Evolutionary conservation across 2,329 filamentous ascomycete species (phyloP).

Genomic region (Polychaeton citri): DNA sequence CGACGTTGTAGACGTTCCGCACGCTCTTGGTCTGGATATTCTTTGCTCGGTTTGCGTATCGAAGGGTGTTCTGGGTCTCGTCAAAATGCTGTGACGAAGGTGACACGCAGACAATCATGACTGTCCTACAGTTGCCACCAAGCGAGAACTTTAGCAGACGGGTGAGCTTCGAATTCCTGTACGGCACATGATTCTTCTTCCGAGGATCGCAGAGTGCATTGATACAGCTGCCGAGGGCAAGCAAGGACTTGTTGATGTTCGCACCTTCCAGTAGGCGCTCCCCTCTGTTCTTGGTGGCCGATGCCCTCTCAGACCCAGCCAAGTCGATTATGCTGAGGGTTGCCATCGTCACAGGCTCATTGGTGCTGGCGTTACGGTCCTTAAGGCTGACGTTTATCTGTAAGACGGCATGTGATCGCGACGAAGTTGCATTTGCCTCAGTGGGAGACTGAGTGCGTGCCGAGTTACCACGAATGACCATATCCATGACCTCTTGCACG

Average conservation of each 20-base stretch:
- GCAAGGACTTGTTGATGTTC: conserved; percentile 97
- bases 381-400: conserved; percentile 95
- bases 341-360: conserved; percentile 94
- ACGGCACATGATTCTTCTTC: conserved; percentile 87
- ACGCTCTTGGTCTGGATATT: conserved; percentile 99
- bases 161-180: conserved; percentile 94
- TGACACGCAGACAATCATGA: conserved; percentile 98
- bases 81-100: conserved; percentile 95
- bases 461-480: conserved; percentile 91
- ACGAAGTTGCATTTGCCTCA: conserved; percentile 93
- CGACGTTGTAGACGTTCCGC: conserved; percentile 98
- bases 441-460: conserved; percentile 93
- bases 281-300: conserved; percentile 90
- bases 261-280: conserved; percentile 85
- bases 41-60: conserved; percentile 95
- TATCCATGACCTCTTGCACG: conserved; percentile 97
- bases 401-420: conserved; percentile 88
- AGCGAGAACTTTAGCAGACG: conserved; percentile 92
- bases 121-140: conserved; percentile 94
- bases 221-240: conserved; percentile 92
- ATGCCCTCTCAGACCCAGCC: conserved; percentile 88
- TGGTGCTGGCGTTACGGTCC: conserved; percentile 80
- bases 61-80: conserved; percentile 93
- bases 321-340: conserved; percentile 97
- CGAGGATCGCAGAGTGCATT: conserved; percentile 91